Percentiles rank a stretch among this genome's conserved stretches.
Conservation (phyloP, 768 basidiomycete genomes). For the Hydnomerulius pinastri region DNA sequence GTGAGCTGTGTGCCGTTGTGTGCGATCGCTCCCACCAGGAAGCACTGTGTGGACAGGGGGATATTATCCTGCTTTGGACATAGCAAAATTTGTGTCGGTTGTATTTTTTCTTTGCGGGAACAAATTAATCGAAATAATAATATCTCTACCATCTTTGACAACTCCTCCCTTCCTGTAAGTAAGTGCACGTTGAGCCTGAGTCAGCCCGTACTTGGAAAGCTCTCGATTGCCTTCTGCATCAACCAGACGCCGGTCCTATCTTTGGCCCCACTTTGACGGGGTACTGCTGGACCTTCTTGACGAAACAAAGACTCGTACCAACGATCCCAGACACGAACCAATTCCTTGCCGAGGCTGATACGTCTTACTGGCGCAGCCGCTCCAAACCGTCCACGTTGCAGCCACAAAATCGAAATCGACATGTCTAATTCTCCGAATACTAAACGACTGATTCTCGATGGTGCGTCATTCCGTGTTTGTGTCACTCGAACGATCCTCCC, state of each 20-base stretch:
- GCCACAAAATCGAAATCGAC: background rate
- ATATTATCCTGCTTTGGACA: background rate
- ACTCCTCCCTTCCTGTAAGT: too few species aligned
- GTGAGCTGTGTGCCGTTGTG: too few species aligned
- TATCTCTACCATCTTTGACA: too few species aligned
- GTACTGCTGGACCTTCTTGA: background rate
- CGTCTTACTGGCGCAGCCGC: background rate
- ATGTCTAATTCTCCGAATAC: constrained; percentile 36
- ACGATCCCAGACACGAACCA: background rate
- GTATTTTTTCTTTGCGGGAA: too few species aligned
- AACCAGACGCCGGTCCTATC: background rate
- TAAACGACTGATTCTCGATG: constrained; percentile 48
- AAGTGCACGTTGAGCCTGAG: too few species aligned
- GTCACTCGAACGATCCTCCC: background rate
- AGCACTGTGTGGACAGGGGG: constrained; percentile 6
- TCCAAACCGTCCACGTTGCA: background rate
- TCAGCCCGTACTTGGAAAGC: too few species aligned
- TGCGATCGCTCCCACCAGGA: too few species aligned
- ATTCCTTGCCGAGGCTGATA: background rate
- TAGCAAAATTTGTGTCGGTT: background rate
- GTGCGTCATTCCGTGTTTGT: constrained; percentile 26
- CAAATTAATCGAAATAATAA: too few species aligned
- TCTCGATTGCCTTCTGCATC: background rate
- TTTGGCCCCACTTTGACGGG: background rate
- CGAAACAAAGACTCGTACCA: background rate